Evolutionary conservation across 441 rosid species (phyloP).

Genomic region (Mallotus japonicus): DNA sequence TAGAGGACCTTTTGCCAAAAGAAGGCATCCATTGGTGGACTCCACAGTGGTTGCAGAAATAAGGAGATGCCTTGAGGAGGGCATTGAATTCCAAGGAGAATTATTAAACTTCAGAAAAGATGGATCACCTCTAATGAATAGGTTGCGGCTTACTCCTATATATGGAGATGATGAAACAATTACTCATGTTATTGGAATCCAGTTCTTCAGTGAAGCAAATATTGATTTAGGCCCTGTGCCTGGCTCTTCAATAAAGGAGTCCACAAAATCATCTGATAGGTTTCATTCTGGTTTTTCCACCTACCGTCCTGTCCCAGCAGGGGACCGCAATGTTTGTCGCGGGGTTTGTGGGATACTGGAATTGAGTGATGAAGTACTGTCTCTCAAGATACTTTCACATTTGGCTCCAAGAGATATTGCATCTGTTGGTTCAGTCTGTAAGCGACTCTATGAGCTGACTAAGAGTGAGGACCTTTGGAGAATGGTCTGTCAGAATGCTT

Average conservation of each 20-base stretch:
- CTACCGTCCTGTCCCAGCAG: slow-evolving; percentile 33
- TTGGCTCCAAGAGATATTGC: slow-evolving; percentile 91
- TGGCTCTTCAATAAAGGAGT: slow-evolving; percentile 50
- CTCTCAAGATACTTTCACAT: slow-evolving; percentile 69
- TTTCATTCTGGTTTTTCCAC: slow-evolving; percentile 43
- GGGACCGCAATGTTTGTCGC: slow-evolving; percentile 66
- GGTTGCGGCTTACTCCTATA: slow-evolving; percentile 75
- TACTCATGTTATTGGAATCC: slow-evolving; percentile 86
- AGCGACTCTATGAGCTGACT: slow-evolving; percentile 60
- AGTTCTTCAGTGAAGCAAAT: slow-evolving; percentile 77
- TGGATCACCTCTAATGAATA: slow-evolving; percentile 85
- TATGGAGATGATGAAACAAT: slow-evolving; percentile 80
- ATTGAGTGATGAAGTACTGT: slow-evolving; percentile 83
- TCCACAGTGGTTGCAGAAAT: slow-evolving; percentile 77
- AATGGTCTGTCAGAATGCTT: slow-evolving; percentile 94
- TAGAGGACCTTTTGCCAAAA: slow-evolving; percentile 91
- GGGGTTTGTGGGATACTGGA: slow-evolving; percentile 73
- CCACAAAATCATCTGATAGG: slow-evolving; percentile 38
- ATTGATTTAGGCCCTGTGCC: slow-evolving; percentile 77
- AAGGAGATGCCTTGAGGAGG: slow-evolving; percentile 77
- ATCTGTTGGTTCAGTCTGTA: slow-evolving; percentile 74
- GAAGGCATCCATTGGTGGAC: slow-evolving; percentile 88
- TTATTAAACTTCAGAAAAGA: slow-evolving; percentile 86
- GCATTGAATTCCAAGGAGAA: slow-evolving; percentile 89
- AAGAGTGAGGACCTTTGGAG: slow-evolving; percentile 91